A percentile compares a stretch with the other conserved stretches of the same genome.
Conservation (phyloP, 208 protist species). For the Porcisia deanei region DNA sequence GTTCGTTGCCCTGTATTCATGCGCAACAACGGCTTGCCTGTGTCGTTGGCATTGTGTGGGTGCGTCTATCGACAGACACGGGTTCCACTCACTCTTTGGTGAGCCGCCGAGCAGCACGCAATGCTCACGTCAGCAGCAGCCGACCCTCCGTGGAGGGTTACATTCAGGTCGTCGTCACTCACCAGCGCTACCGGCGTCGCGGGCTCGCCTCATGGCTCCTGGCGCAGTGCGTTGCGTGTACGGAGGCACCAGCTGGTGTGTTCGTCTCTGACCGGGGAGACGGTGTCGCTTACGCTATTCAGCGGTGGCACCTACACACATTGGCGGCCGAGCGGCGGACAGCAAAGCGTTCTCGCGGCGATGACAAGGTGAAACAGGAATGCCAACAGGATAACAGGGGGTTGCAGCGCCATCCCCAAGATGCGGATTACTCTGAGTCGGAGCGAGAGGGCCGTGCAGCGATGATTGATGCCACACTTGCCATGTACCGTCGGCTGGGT, state of each 20-base stretch:
- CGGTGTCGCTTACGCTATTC: slow-evolving; percentile 14
- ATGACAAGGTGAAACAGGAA: neutral
- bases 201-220: slow-evolving; percentile 46
- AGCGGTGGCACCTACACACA: slow-evolving; percentile 75
- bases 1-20: neutral
- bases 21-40: slow-evolving; percentile 25
- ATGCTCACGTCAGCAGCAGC: neutral
- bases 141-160: slow-evolving; percentile 63
- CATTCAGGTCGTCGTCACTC: slow-evolving; percentile 64
- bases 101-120: neutral
- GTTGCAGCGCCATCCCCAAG: neutral
- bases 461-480: slow-evolving; percentile 21
- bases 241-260: neutral
- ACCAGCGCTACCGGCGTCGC: slow-evolving; percentile 32
- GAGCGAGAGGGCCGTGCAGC: neutral
- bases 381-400: neutral
- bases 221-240: slow-evolving; percentile 15
- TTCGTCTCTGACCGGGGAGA: slow-evolving; percentile 8
- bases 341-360: neutral
- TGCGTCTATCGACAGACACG: slow-evolving; percentile 35
- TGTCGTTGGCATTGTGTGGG: slow-evolving; percentile 73
- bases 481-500: slow-evolving; percentile 50
- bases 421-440: neutral
- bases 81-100: neutral
- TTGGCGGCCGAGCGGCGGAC: slow-evolving; percentile 23